Evolutionary conservation across 2,329 filamentous ascomycete genomes (phyloP).

Genomic region (Fusarium luffae): DNA sequence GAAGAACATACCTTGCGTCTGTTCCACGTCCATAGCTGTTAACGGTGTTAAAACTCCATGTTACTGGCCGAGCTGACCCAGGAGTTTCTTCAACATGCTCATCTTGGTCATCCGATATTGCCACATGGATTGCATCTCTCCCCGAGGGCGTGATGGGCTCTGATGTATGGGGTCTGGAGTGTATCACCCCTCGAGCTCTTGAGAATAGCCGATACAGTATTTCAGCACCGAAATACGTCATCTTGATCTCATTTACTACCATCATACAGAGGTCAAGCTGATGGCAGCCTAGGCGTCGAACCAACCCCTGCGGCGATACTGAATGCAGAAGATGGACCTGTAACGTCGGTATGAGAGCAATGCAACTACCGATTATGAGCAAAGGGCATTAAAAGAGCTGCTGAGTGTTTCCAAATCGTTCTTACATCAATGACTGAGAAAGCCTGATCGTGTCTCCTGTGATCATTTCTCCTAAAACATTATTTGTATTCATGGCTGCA

Average conservation of each 20-base stretch:
- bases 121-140: background rate
- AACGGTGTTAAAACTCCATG: background rate
- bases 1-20: background rate
- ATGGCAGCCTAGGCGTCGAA: conserved; percentile 13
- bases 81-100: background rate
- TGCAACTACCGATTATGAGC: background rate
- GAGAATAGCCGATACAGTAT: background rate
- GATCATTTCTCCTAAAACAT: background rate
- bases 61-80: background rate
- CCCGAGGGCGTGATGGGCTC: background rate
- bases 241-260: conserved; percentile 12
- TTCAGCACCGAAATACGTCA: background rate
- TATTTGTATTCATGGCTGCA: background rate
- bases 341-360: conserved; percentile 17
- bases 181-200: background rate
- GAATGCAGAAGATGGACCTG: conserved; percentile 29
- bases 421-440: background rate
- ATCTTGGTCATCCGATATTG: background rate
- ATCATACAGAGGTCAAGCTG: conserved; percentile 24
- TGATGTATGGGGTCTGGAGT: background rate
- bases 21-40: background rate
- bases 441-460: background rate
- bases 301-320: background rate
- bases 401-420: background rate
- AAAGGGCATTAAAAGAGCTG: background rate